Base-by-base conservation (phyloP, 2,329 filamentous ascomycete species). In the Calonectria honghensis region DNA sequence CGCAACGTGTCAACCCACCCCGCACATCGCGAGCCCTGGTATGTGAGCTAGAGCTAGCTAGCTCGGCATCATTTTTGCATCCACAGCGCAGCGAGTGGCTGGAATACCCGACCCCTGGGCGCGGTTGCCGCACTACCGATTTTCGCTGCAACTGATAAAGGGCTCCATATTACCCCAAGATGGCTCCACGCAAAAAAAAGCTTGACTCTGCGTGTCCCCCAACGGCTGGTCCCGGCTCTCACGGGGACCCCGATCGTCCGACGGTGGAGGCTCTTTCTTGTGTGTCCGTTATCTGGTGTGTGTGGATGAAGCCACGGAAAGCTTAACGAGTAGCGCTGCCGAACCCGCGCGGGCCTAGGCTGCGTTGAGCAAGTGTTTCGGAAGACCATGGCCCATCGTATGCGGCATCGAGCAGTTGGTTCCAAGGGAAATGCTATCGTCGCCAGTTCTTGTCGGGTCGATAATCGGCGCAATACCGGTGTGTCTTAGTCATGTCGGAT, bases 91-190 rank as follows among this genome's bases (percentile, higher is more conserved):
- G 24, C 39, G 13, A 63, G 37, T 27, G 57, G 57, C n/a, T 7
- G 7, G 57, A 63, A 39, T 24, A 41, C 24, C 20, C 57, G 29
- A n/a, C 29, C 20, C 45, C 45, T n/a, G n/a, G 45, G 6, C 16
- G 35, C 16, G 9, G 13, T 4, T 37, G 57, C 24, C 57, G 37
- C n/a, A 27, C 27, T 29, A 29, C 57, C 35, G 57, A 18, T 63
- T 63, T 61, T 63, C 45, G 20, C 57, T 41, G 57, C 57, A 63
- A 63, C 57, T 41, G 57, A 63, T 63, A 63, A 63, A 63, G 35
- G 37, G 35, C 35, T 39, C 57, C 37, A 29, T 6, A 31, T 63
- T 63, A 63, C 57, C 57, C 57, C 57, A 63, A 41, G n/a, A 2
- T 16, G 35, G n/a, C 14, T 63, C 57, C 57, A 63, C 37, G 57